These are phyloP conservation scores for Dictyostelium purpureum DNA, from an alignment of 78 protist species.

Conservation along the genomic window DNA sequence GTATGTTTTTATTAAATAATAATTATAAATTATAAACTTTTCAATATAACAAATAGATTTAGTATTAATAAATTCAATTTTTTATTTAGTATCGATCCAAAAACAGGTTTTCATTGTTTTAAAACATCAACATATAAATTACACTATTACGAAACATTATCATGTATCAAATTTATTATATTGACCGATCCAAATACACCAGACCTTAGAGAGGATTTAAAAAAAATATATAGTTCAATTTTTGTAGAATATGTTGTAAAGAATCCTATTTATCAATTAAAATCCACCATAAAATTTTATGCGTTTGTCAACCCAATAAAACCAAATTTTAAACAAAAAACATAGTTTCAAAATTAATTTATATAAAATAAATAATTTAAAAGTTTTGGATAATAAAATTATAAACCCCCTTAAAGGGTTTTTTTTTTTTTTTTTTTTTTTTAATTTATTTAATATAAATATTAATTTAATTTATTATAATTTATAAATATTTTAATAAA, in stretches of 20 bases:
- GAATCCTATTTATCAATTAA: slow-evolving; percentile 69
- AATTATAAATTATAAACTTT: not conserved
- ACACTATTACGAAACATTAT: slow-evolving; percentile 81
- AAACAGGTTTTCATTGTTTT: slow-evolving; percentile 75
- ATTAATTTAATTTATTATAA: too few species aligned
- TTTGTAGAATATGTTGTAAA: slow-evolving; percentile 83
- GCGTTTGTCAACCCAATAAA: slow-evolving; percentile 49
- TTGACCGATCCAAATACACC: slow-evolving; percentile 66
- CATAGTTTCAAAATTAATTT: not conserved
- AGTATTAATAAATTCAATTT: not conserved
- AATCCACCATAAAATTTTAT: slow-evolving; percentile 52
- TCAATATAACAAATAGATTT: not conserved
- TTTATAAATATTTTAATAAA: too few species aligned
- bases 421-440: too few species aligned
- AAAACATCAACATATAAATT: slow-evolving; percentile 77
- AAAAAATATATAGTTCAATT: slow-evolving; percentile 42
- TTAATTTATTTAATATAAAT: too few species aligned
- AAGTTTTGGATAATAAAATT: too few species aligned
- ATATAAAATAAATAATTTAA: not conserved
- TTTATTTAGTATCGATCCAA: slow-evolving; percentile 20
- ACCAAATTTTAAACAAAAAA: slow-evolving; percentile 19
- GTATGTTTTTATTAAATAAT: slow-evolving; percentile 35
- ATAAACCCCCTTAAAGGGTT: too few species aligned
- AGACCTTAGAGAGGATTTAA: slow-evolving; percentile 78
- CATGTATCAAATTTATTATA: slow-evolving; percentile 73